Base-by-base conservation (phyloP, 129 eudicot genomes). In the Centrapalus pauciflorus region DNA sequence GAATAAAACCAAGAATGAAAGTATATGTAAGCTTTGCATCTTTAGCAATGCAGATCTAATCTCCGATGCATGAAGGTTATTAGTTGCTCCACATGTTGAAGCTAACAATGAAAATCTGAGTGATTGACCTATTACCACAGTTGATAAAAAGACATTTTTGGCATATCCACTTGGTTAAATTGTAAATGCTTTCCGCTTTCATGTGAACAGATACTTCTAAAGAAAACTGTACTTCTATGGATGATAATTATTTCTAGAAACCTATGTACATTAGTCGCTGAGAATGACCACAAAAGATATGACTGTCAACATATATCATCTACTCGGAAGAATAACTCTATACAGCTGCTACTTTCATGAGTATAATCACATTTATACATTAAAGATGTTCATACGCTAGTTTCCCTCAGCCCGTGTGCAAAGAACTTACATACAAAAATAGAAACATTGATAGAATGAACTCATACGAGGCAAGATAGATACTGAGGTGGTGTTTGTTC, bases 391-490 rank as follows among this genome's bases (percentile, higher is more conserved):
- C 7, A 34, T 27, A 43, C 41, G 14, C 7, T 64, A 14, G 33
- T 21, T 20, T 32, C 75, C 67, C 58, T 43, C 23, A 58, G 4
- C 25, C 46, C 41, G 30, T 56, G 45, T 19, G 34, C 58, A 57
- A 41, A 19, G 28, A 30, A 43, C 23, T 28, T 46, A 49, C 4
- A 43, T 7, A 49, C 46, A 40, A 19, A 23, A 41, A 17, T 64
- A 56, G 66, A 41, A 63, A 41, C 65, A 69, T 41, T 11, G 3
- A 23, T 32, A 46, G 69, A 48, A 27, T 48, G 29, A 6, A 61
- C 37, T 49, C 34, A 49, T 33, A 63, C 5, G 64, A 72, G 33
- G 55, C 33, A 37, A 63, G 46, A 6, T 12, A 45, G 45, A 5
- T 24, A 67, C 25, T 30, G 38, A n/a, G n/a, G n/a, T n/a, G n/a